Conservation (phyloP, 2,329 filamentous ascomycete genomes). For the Xylariomycetidae sp. region DNA sequence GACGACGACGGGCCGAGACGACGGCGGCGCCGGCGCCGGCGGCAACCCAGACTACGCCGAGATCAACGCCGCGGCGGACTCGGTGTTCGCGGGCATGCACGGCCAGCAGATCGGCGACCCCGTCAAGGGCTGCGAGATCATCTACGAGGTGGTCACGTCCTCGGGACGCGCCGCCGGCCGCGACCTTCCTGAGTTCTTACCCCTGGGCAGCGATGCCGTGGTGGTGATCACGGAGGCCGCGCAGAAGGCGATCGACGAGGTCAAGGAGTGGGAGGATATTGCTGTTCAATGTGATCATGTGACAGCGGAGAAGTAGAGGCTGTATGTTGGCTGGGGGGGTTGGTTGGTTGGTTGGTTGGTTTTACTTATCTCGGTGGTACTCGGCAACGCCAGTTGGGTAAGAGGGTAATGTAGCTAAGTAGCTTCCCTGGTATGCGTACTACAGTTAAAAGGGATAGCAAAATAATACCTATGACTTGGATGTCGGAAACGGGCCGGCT, state of each 20-base stretch:
- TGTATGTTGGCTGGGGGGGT: too few relatives aligned
- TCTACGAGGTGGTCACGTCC: constrained; percentile 26
- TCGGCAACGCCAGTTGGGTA: too few relatives aligned
- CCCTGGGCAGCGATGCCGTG: constrained; percentile 23
- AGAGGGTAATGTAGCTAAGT: too few relatives aligned
- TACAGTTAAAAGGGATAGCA: too few relatives aligned
- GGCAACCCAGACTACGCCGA: constrained; percentile 12
- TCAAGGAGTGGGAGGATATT: constrained; percentile 31
- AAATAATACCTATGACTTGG: too few relatives aligned
- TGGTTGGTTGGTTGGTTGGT: too few relatives aligned
- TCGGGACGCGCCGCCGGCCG: constrained; percentile 18
- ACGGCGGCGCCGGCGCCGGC: too few relatives aligned
- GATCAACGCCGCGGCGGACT: constrained; percentile 7
- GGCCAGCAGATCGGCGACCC: constrained; percentile 23
- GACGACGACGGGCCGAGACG: not conserved
- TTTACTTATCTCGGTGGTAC: too few relatives aligned
- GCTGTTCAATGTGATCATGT: constrained; percentile 6
- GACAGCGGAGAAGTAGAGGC: too few relatives aligned
- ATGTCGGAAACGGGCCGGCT: too few relatives aligned
- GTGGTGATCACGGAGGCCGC: constrained; percentile 17
- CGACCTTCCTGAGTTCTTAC: constrained; percentile 19
- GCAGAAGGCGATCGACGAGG: constrained; percentile 20
- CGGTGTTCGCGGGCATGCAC: constrained; percentile 6
- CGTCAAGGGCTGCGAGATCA: constrained; percentile 24
- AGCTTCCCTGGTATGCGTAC: too few relatives aligned